phyloP scores from a whole-genome alignment of 2,329 filamentous ascomycete species.

The Fusarium agapanthi region DNA sequence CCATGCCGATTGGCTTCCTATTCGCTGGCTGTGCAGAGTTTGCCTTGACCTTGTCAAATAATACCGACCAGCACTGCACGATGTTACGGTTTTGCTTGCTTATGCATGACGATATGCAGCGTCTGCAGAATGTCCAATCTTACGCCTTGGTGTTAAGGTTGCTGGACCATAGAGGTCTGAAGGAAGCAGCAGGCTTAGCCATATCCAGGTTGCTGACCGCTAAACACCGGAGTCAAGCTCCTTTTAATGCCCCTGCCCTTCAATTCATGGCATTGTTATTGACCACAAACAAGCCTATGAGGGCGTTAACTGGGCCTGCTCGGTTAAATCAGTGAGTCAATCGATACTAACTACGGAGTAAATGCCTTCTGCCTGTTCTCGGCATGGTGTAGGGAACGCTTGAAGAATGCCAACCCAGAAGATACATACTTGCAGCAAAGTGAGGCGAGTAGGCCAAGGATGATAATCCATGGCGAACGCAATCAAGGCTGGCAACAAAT shows the following conservation, averaged over 20 bases:
- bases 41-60: conserved; percentile 22
- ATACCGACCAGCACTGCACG: conserved; percentile 23
- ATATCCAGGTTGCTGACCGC: conserved; percentile 25
- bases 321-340: not conserved
- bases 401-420: not conserved
- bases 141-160: conserved; percentile 11
- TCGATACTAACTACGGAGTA: not conserved
- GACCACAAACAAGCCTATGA: not conserved
- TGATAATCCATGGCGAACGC: not conserved
- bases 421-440: not conserved
- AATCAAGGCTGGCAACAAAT: not conserved
- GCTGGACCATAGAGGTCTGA: not conserved
- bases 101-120: conserved; percentile 21
- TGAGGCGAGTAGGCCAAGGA: not conserved
- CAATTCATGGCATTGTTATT: not conserved
- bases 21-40: conserved; percentile 14
- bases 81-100: conserved; percentile 35
- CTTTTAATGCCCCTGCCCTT: not conserved
- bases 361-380: not conserved
- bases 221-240: conserved; percentile 1
- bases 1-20: conserved; percentile 5
- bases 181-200: conserved; percentile 23
- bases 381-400: not conserved
- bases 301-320: not conserved
- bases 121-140: conserved; percentile 8